Base-by-base conservation (phyloP, 768 basidiomycete genomes). In the Xanthoconium purpureum region DNA sequence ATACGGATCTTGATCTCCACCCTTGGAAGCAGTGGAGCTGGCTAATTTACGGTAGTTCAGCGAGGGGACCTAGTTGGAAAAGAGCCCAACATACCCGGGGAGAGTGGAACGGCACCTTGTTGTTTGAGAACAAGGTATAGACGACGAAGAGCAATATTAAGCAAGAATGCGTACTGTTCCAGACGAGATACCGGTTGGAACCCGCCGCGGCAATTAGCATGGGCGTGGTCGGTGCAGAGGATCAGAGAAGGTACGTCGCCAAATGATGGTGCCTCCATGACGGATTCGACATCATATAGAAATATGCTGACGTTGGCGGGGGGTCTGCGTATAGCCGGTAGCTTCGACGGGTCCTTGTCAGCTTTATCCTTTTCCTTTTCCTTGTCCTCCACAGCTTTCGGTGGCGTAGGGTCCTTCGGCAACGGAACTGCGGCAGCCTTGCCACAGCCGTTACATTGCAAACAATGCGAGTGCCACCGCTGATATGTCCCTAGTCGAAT, bases 131-230 rank as follows among this genome's bases (percentile, higher is more conserved):
- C 80, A 32, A 91, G 81, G 73, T 94, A 98, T 51, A 99, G 77
- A 66, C 96, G 82, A 62, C 95, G 80, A 53, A 99, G 78, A 18
- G 96, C 97, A 24, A 98, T 97, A 67, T 98, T 98, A 50, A 99
- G 77, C 54, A 99, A 74, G 78, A 95, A 99, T 3, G 97, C 92
- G 71, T 97, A 99, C 69, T 99, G 97, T 76, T 99, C 97, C 60
- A 99, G 74, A 54, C 96, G 80, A 57, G 95, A 93, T 15, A 97
- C 97, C 17, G 91, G 80, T 67, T 91, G 89, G 73, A 98, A 98
- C 12, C 95, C 94, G 24, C 73, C 67, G 54, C 83, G 77, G 65
- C 88, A 91, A 15, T 80, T 81, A 29, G 74, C 64, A 66, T 87
- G 84, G 9, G 80, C 84, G 69, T 96, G 94, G 14, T 88, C 85